Conservation (phyloP, 495 filamentous ascomycete species). For the Penicillium crystallinum region DNA sequence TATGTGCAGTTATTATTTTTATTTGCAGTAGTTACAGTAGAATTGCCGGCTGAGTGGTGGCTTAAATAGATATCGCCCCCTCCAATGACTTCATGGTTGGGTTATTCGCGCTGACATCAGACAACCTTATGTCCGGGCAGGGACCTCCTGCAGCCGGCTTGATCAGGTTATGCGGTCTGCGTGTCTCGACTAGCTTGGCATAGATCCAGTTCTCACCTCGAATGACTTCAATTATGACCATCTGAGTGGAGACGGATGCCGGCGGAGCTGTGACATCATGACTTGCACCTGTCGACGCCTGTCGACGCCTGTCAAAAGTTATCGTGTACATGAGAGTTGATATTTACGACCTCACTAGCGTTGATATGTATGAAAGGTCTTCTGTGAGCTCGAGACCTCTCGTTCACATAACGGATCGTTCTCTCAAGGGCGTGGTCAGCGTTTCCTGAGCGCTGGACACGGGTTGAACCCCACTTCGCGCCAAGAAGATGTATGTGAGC, state of each 20-base stretch:
- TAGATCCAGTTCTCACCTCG: neutral
- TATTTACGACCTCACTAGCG: too few relatives aligned
- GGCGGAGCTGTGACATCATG: slow-evolving; percentile 8
- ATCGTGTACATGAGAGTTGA: too few relatives aligned
- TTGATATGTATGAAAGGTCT: too few relatives aligned
- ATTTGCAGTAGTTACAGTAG: too few relatives aligned
- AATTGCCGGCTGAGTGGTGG: neutral
- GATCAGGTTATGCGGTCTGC: slow-evolving; percentile 3
- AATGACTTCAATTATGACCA: neutral
- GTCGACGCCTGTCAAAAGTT: too few relatives aligned
- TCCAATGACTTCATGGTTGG: slow-evolving; percentile 7
- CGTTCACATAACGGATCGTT: too few relatives aligned
- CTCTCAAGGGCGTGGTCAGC: too few relatives aligned
- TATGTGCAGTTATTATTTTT: neutral
- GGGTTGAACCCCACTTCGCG: too few relatives aligned
- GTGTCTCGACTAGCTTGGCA: neutral
- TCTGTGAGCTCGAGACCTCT: too few relatives aligned
- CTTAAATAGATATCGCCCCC: neutral
- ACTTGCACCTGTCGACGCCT: neutral
- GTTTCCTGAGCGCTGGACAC: too few relatives aligned
- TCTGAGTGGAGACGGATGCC: neutral
- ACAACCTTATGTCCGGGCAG: neutral
- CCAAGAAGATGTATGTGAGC: too few relatives aligned
- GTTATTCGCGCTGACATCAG: slow-evolving; percentile 5
- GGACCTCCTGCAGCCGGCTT: neutral